Conservation (phyloP, 2,329 filamentous ascomycete genomes). For the Phialophora expanda region DNA sequence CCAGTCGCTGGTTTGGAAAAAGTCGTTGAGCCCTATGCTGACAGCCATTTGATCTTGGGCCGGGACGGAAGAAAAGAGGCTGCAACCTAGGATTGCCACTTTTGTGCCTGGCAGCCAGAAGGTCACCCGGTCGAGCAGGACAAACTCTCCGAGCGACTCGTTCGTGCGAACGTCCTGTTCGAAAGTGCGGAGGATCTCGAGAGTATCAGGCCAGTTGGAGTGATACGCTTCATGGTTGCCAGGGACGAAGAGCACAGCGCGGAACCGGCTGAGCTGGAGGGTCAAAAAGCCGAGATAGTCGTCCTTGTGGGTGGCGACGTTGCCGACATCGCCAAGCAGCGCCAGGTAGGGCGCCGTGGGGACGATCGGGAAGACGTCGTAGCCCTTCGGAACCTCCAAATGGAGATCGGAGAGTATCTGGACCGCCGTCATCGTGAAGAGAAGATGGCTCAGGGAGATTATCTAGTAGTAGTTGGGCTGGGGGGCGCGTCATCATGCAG, state of each 20-base stretch:
- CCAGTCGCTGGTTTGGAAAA: constrained; percentile 54
- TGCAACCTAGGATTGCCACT: constrained; percentile 54
- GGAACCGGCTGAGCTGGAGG: constrained; percentile 56
- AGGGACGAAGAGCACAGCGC: constrained; percentile 57
- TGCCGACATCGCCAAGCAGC: constrained; percentile 63
- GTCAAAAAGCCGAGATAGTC: constrained; percentile 55
- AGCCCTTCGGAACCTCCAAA: constrained; percentile 57
- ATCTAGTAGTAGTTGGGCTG: no score
- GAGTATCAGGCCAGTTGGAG: constrained; percentile 37
- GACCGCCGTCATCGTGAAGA: constrained; percentile 24
- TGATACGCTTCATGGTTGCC: constrained; percentile 65
- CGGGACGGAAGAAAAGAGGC: constrained; percentile 57
- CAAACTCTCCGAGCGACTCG: constrained; percentile 44
- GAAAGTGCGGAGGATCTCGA: constrained; percentile 30
- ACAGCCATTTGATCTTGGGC: constrained; percentile 48
- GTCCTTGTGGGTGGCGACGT: constrained; percentile 46
- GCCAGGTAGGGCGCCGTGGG: constrained; percentile 59
- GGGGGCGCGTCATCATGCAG: no score
- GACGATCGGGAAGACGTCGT: constrained; percentile 56
- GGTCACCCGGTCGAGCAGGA: constrained; percentile 50
- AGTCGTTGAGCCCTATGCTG: constrained; percentile 57
- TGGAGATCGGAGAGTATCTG: constrained; percentile 66
- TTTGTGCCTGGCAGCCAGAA: constrained; percentile 46
- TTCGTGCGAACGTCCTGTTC: constrained; percentile 23
- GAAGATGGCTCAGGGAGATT: no score